Base-by-base conservation (phyloP, 2,329 filamentous ascomycete genomes). In the Penicillium oxalicum region DNA sequence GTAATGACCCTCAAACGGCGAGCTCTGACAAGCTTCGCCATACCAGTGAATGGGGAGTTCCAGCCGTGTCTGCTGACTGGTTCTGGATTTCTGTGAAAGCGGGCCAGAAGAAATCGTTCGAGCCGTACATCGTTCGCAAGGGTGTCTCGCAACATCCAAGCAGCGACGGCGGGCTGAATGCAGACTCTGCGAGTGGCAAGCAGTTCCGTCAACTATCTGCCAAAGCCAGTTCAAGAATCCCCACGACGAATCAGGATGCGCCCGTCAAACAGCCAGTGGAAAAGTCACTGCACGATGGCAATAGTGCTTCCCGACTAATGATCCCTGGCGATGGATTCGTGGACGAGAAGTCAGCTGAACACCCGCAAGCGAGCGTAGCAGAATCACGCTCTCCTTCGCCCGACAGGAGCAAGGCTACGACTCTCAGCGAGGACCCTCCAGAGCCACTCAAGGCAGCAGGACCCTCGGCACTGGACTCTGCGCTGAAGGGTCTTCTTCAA, bases 31-130 rank as follows among this genome's bases (percentile, higher is more conserved):
- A 98, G 69, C 73, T 93, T 13, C 81, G 85, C 39, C 84, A 88
- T 62, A 90, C 90, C 0, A 66, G 82, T 7, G 78, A 84, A 58
- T 88, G 87, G 76, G 78, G 78, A 4, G 85, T 97, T 9, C 88
- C 90, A 2, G 82, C 91, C n/a, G 87, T 97, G 9, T 79, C 79
- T 6, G 80, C 82, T 13, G 80, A 85, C 24, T 98, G 93, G 93
- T 74, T 98, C 2, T 93, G 87, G 84, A 79, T 84, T 44, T 93
- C 87, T 56, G 82, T 96, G 44, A 74, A 77, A 45, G 66, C 62
- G 40, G 60, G 79, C 28, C 66, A 73, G 46, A 73, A 70, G 58
- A 71, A 78, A 48, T 61, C 75, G 9, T 77, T 76, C 43, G 67
- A 72, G 24, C 65, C 71, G 28, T 80, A 78, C 60, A 55, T 67